Base-by-base conservation (phyloP, 148 eudicot genomes). In the Amaranthus cruentus region DNA sequence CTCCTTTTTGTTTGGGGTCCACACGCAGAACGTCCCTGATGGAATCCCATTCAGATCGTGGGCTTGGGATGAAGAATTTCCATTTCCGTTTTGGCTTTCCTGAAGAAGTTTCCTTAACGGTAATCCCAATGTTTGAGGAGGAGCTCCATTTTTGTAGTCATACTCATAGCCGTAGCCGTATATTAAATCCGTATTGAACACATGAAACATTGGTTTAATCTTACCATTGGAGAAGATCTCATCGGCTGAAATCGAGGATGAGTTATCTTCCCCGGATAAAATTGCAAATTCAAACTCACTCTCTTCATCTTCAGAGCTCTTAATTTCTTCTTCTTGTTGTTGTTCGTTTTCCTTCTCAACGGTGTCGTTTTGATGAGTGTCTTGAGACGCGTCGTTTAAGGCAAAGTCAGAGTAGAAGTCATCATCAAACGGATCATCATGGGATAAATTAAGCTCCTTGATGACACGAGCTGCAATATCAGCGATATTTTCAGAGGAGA, bases 41-140 rank as follows among this genome's bases (percentile, higher is more conserved):
- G 95, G 86, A 38, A 94, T 67, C 38, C 93, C 88, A 55, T 88
- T 96, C 42, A 94, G 93, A 9, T 88, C 98, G 63, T 84, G 92
- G 7, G 85, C 83, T 9, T 83, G 91, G 44, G 95, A 86, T 1
- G 90, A 88, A 56, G 96, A 87, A 42, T 66, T 70, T 65, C 60
- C 49, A 10, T n/a, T 55, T 11, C 54, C 46, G 2, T 59, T 57
- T 70, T 81, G 86, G 18, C 90, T 78, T 57, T 87, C 91, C 63
- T 89, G 86, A 4, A 87, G 62, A 1, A 91, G 87, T 72, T 84
- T 84, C 78, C 86, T 50, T 9, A 92, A 43, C 21, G 97, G 90
- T 13, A 74, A 4, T 48, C 90, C 5, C 60, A 60, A 47, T 43
- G 75, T 70, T 51, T 66, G 60, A 55, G 5, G 21, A 3, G 18